These are phyloP conservation scores for Leccinum olivaceopallidum DNA, from an alignment of 768 basidiomycete genomes.

Conservation along the genomic window DNA sequence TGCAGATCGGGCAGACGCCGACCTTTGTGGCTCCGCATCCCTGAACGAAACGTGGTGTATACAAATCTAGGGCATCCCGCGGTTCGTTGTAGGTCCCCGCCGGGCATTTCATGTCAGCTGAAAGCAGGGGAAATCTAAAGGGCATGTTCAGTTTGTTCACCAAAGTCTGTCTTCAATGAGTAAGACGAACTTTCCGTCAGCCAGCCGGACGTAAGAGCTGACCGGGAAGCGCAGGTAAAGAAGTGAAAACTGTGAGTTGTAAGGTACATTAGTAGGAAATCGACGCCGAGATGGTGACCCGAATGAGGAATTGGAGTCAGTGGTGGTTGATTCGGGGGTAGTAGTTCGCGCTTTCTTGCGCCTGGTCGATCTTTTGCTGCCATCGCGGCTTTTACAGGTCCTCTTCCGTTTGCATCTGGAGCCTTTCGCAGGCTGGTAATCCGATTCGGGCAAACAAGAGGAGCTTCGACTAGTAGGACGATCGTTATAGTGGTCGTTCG, in stretches of 20 bases:
- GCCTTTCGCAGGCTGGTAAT: slow-evolving; percentile 21
- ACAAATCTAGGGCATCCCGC: slow-evolving; percentile 62
- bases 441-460: slow-evolving; percentile 4
- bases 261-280: slow-evolving; percentile 50
- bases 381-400: slow-evolving; percentile 8
- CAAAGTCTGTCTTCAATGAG: slow-evolving; percentile 1
- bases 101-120: slow-evolving; percentile 22
- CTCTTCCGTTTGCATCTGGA: slow-evolving; percentile 22
- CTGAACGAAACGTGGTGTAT: slow-evolving; percentile 76
- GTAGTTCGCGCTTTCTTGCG: slow-evolving; percentile 14
- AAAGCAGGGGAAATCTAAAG: slow-evolving; percentile 21
- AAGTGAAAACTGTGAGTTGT: slow-evolving; percentile 52
- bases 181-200: slow-evolving; percentile 40
- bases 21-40: slow-evolving; percentile 68
- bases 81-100: slow-evolving; percentile 61
- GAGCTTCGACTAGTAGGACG: background rate
- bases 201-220: slow-evolving; percentile 51
- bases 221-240: slow-evolving; percentile 73
- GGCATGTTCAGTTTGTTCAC: slow-evolving; percentile 1
- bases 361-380: slow-evolving; percentile 7
- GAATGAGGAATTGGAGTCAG: slow-evolving; percentile 2
- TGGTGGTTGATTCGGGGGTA: background rate
- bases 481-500: background rate
- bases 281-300: slow-evolving; percentile 37
- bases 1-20: slow-evolving; percentile 77